Evolutionary conservation across 106 monocot genomes (phyloP).

Genomic region (Cymbidium sinense): DNA sequence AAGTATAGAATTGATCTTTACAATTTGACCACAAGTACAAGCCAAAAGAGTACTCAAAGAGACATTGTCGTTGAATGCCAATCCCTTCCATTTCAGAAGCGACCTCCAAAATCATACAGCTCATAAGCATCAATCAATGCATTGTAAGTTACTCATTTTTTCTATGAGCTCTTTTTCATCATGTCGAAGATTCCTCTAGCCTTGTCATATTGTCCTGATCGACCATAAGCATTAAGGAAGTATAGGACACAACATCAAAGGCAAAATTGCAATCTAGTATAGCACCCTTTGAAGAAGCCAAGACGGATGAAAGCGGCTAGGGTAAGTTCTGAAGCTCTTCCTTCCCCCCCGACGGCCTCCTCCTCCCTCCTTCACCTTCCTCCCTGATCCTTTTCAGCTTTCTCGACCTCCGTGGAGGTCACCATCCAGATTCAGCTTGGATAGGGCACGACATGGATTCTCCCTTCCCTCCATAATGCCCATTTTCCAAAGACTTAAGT

Average conservation of each 20-base stretch:
- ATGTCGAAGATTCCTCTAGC: conserved; percentile 65
- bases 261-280: no score
- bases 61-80: conserved; percentile 65
- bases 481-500: no score
- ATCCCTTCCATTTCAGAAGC: conserved; percentile 70
- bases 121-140: conserved; percentile 97
- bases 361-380: no score
- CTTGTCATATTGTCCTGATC: conserved; percentile 75
- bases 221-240: conserved; percentile 88
- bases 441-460: no score
- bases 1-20: conserved; percentile 64
- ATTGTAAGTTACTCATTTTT: conserved; percentile 85
- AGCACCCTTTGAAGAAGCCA: no score
- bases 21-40: conserved; percentile 71
- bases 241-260: conserved; percentile 92
- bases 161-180: conserved; percentile 55
- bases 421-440: no score
- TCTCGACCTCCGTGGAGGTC: no score
- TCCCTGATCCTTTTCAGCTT: no score
- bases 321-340: no score
- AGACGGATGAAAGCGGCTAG: no score
- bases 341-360: no score
- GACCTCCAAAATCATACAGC: conserved; percentile 63
- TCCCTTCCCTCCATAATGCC: no score
- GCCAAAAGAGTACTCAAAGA: conserved; percentile 94